phyloP scores from a whole-genome alignment of 2,329 filamentous ascomycete species.

The Chaetothyriales sp. region DNA sequence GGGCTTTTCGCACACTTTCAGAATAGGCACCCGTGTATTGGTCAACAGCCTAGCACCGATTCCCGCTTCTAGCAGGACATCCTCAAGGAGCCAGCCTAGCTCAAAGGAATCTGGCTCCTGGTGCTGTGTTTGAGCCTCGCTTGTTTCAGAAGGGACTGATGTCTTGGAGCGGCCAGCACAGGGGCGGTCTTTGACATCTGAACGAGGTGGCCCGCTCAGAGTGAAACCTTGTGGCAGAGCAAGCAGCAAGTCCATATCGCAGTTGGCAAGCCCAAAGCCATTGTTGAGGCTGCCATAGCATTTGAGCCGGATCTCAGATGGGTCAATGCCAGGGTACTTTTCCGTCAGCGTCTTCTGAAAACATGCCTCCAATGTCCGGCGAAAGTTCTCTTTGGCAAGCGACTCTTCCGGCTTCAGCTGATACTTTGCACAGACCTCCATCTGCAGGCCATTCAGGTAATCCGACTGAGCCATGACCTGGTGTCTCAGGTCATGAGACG shows the following conservation, averaged over 20 bases:
- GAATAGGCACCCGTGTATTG: constrained; percentile 68
- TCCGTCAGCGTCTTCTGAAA: constrained; percentile 38
- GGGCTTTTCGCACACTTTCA: constrained; percentile 68
- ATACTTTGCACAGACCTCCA: constrained; percentile 5
- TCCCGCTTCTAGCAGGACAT: constrained; percentile 53
- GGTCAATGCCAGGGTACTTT: constrained; percentile 32
- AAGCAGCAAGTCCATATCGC: constrained; percentile 78
- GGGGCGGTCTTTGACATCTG: neutral
- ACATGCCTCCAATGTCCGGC: constrained; percentile 47
- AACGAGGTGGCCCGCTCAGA: neutral
- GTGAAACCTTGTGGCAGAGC: constrained; percentile 39
- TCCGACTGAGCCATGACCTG: constrained; percentile 13
- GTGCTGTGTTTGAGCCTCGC: neutral
- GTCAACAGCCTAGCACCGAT: constrained; percentile 64
- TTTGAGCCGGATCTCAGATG: constrained; percentile 48
- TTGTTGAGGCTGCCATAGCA: constrained; percentile 73
- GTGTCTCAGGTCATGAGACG: constrained; percentile 3
- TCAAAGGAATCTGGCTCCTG: constrained; percentile 3
- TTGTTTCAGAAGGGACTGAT: constrained; percentile 20
- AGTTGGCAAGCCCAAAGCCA: constrained; percentile 74
- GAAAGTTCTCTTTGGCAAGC: constrained; percentile 55
- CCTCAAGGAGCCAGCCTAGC: constrained; percentile 55
- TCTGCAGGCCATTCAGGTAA: constrained; percentile 12
- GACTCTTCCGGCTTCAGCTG: constrained; percentile 36
- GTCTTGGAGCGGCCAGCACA: constrained; percentile 14